Conservation (phyloP, 768 basidiomycete species). For the Lactifluus pinguis region DNA sequence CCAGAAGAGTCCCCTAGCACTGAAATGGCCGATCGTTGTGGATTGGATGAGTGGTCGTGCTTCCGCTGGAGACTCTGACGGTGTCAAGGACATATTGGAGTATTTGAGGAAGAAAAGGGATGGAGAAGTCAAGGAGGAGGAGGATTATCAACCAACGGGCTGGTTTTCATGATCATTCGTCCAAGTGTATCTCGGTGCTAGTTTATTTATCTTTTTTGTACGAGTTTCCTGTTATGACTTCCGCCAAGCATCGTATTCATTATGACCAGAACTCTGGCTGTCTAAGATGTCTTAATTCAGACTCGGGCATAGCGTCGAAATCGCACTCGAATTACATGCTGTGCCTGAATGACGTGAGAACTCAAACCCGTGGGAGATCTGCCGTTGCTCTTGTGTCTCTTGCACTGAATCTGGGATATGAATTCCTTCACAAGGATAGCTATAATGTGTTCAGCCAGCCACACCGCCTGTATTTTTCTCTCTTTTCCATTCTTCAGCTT, state of each 20-base stretch:
- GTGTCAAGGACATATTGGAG: conserved; percentile 61
- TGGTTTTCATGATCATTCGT: conserved; percentile 37
- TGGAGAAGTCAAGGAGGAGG: conserved; percentile 45
- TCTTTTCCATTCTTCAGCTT: not conserved
- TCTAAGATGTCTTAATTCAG: not conserved
- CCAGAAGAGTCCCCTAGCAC: conserved; percentile 43
- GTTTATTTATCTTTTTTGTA: not conserved
- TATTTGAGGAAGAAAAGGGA: conserved; percentile 55
- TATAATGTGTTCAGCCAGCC: not conserved
- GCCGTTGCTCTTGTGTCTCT: not conserved
- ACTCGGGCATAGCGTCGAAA: not conserved
- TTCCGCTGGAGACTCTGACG: conserved; percentile 57
- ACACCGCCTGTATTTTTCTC: not conserved
- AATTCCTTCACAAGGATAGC: not conserved
- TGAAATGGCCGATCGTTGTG: conserved; percentile 77
- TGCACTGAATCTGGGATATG: not conserved
- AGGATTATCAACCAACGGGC: conserved; percentile 40
- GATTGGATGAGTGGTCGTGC: conserved; percentile 64
- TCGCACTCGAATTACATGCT: not conserved
- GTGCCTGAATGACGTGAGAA: not conserved
- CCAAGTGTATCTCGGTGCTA: not conserved
- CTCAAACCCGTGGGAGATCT: not conserved
- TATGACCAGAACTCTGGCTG: not conserved
- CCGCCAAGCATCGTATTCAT: too few species aligned
- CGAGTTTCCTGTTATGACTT: not conserved